Evolutionary conservation across 441 rosid genomes (phyloP), one percentile per base, ranked within the genome.

Genomic region (Hypseocharis bilobata): DNA sequence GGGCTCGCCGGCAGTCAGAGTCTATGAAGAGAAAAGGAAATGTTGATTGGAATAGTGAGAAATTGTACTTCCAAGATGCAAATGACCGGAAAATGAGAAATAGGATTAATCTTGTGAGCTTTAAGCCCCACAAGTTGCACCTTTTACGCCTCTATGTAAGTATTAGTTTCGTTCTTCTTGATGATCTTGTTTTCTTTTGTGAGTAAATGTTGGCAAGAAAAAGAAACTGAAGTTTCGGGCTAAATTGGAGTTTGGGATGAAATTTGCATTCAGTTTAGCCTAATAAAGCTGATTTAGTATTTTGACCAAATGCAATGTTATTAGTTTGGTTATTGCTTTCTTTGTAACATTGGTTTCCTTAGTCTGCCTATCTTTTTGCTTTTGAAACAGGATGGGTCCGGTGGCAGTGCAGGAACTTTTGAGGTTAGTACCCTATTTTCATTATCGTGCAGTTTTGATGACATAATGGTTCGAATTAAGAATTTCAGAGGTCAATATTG

Each of bases 61-160:
- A 20, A 0, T 57, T 70, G 0, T 69, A 11, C 63, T 49, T 89
- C 0, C 78, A 79, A 55, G 81, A 83, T 60, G 74, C 65, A 8
- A 64, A 76, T 10, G 88, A 75, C 22, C 77, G 52, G 0, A 67
- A 64, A 65, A 67, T 78, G 0, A 75, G 20, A 42, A 23, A 54
- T 6, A 27, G 6, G 14, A 70, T 87, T 29, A 38, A 65, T 8
- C 73, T 87, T 2, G 47, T 8, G 5, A 30, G 27, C 47, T 86
- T 81, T 70, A 70, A 75, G 66, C 82, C 80, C 0, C 42, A 75
- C 17, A 45, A 70, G 55, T 73, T 83, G 57, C 80, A 89, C 63
- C 70, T 83, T 32, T 30, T 89, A 42, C 73, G 66, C 32, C 84
- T 89, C 44, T 58, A 76, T 74, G 91, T 89, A 65, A 82, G 90